Conservation (phyloP, 1,284 basidiomycete species). For the Porogramme epimiltina region DNA sequence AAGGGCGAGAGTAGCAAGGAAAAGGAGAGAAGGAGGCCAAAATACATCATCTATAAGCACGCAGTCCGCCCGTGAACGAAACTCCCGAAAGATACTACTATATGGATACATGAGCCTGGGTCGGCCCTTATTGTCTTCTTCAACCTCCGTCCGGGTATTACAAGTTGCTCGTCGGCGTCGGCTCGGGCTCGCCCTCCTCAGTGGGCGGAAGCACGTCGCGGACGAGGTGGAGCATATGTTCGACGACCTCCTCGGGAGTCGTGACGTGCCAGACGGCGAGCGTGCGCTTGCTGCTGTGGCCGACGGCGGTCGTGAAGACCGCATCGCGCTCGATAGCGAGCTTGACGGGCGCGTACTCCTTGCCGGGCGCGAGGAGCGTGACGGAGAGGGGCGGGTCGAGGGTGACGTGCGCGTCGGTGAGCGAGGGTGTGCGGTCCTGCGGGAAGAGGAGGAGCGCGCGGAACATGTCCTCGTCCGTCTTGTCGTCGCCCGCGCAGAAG, state of each 20-base stretch:
- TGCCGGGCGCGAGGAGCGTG: slow-evolving; percentile 47
- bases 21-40: not conserved
- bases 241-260: slow-evolving; percentile 72
- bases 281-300: slow-evolving; percentile 85
- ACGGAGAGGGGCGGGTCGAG: slow-evolving; percentile 79
- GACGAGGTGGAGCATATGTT: slow-evolving; percentile 63
- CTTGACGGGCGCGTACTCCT: slow-evolving; percentile 51
- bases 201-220: slow-evolving; percentile 23
- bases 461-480: slow-evolving; percentile 99
- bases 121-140: too few relatives aligned
- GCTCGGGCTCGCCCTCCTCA: slow-evolving; percentile 5
- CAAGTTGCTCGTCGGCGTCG: slow-evolving; percentile 21
- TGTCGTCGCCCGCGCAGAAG: slow-evolving; percentile 98
- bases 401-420: slow-evolving; percentile 8
- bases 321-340: slow-evolving; percentile 66
- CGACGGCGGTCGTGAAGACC: slow-evolving; percentile 89
- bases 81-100: too few relatives aligned
- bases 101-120: too few relatives aligned
- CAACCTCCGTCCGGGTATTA: slow-evolving; percentile 5
- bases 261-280: slow-evolving; percentile 90
- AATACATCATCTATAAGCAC: slow-evolving; percentile 6
- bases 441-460: slow-evolving; percentile 75
- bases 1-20: slow-evolving; percentile 1
- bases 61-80: too few relatives aligned
- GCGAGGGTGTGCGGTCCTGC: slow-evolving; percentile 45